phyloP scores from a whole-genome alignment of 2,329 filamentous ascomycete species.

The Hypoxylon sp. region DNA sequence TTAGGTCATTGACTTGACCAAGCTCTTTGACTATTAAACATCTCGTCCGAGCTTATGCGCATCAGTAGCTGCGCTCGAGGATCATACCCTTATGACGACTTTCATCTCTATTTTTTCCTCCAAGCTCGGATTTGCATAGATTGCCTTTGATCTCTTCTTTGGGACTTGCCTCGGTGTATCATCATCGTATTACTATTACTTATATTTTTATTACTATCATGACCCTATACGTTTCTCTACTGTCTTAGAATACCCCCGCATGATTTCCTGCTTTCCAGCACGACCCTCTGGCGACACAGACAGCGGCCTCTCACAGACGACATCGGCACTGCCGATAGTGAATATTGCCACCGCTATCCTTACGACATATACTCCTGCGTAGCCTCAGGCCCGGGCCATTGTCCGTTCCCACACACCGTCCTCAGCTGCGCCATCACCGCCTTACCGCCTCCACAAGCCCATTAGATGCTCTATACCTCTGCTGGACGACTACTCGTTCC shows the following conservation, averaged over 20 bases:
- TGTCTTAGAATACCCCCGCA: constrained; percentile 42
- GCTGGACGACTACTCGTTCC: constrained; percentile 20
- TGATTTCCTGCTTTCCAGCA: constrained; percentile 23
- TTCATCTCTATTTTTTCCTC: constrained; percentile 16
- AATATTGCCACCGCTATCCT: constrained; percentile 42
- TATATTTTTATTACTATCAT: constrained; percentile 36
- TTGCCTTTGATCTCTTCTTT: constrained; percentile 19
- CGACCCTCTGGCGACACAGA: constrained; percentile 29
- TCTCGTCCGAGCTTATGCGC: not conserved
- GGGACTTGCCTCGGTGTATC: constrained; percentile 32
- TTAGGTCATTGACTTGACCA: not conserved
- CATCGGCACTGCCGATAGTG: constrained; percentile 42
- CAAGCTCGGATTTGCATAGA: constrained; percentile 27
- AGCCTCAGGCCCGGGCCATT: constrained; percentile 25
- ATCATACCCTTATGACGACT: not conserved
- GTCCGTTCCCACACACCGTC: constrained; percentile 22
- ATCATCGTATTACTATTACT: constrained; percentile 35
- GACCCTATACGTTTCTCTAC: constrained; percentile 36
- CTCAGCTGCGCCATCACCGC: constrained; percentile 30
- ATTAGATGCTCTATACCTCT: constrained; percentile 36
- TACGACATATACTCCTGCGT: constrained; percentile 34
- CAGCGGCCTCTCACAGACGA: constrained; percentile 31
- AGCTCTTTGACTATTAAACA: not conserved
- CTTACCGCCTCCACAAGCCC: constrained; percentile 29
- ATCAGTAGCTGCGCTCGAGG: not conserved